A percentile compares a stretch with the other conserved stretches of the same genome.
Conservation (phyloP, 2,329 filamentous ascomycete species). For the Botrytis deweyae region DNA sequence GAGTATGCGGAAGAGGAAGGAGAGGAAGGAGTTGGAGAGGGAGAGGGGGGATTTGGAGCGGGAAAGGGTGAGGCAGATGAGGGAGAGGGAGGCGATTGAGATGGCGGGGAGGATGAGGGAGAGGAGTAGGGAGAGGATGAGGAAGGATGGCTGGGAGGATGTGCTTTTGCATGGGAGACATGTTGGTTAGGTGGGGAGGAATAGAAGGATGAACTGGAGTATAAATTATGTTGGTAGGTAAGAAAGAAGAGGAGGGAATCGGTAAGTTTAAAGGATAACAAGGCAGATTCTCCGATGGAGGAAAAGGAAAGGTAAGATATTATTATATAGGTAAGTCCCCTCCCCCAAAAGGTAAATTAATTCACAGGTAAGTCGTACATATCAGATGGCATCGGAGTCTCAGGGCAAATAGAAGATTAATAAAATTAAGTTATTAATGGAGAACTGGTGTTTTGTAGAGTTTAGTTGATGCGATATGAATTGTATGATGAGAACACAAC, state of each 20-base stretch:
- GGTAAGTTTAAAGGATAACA: neutral
- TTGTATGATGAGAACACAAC: neutral
- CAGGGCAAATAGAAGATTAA: no score
- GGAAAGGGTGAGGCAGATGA: neutral
- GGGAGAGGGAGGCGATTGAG: neutral
- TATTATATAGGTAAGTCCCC: neutral
- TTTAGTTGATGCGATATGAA: neutral
- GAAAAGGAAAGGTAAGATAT: neutral
- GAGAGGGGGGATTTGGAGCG: neutral
- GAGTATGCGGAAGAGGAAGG: neutral
- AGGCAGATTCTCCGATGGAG: neutral
- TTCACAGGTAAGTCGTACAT: neutral
- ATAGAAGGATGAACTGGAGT: neutral
- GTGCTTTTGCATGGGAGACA: neutral
- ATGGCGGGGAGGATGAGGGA: neutral
- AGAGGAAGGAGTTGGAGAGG: neutral
- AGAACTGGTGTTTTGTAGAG: no score
- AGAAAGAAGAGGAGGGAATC: neutral
- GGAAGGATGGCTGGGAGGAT: neutral
- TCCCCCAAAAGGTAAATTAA: neutral
- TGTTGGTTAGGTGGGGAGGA: neutral
- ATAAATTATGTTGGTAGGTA: neutral
- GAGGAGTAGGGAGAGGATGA: neutral
- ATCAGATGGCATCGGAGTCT: neutral
- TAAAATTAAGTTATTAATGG: neutral